Evolutionary conservation across 1,284 basidiomycete species (phyloP), one percentile per base, ranked within the genome.

Genomic region (Pholiota adiposa): DNA sequence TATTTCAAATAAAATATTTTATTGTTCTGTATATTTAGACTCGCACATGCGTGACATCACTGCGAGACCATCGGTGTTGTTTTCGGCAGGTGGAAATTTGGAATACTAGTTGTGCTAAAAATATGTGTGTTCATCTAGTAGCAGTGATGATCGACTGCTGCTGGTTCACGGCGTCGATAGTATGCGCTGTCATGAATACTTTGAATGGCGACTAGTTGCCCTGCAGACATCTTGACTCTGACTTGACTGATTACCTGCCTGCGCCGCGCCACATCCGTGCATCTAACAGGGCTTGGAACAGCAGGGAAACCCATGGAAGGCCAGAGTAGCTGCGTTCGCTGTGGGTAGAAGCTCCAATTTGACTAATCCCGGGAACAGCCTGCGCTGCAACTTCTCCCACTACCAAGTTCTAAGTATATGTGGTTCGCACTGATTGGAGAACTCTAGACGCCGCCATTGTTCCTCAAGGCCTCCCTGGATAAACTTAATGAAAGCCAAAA

Each of bases 401-500:
- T 50, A 33, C 48, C 31, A 6, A 12, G 6, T 33, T 33, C 31
- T 12, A 5, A 33, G 31, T 50, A 27, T 50, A 21, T 50, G 27
- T 34, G 27, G n/a, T 50, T 31, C 31, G 48, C 31, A 50, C 31
- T 9, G 5, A 4, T 9, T n/a, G 14, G 6, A 50, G 12, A 46
- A 21, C 44, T 46, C 25, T 50, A 50, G 48, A 34, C 48, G 48
- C 48, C 48, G 29, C 29, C 48, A 50, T 50, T 50, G 48, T 50
- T n/a, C 25, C 23, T 27, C 44, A 25, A 27, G 44, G 7, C 25
- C 23, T 23, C 23, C 12, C 18, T 23, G 23, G 6, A n/a, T 49
- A 29, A 31, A 49, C 27, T 50, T 27, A 46, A 46, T 46, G 44
- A 46, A 46, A 46, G 44, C 11, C 23, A 46, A 50, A 50, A 50